phyloP scores from a whole-genome alignment of 1,284 basidiomycete species.

The Irpex lacteus region DNA sequence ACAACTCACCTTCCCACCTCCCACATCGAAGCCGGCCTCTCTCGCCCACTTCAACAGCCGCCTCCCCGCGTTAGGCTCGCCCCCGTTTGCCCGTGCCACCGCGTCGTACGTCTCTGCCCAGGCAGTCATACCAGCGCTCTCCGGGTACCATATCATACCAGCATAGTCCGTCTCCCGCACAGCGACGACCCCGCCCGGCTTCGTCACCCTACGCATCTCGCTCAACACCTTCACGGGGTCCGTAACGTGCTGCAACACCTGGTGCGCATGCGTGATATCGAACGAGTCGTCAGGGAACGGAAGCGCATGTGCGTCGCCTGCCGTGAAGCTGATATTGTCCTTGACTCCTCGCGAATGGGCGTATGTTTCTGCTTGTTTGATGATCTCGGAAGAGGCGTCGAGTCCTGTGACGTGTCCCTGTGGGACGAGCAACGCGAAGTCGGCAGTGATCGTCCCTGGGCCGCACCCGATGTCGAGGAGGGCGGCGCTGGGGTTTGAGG shows the following conservation, averaged over 20 bases:
- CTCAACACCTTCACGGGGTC: constrained; percentile 37
- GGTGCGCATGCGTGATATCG: constrained; percentile 45
- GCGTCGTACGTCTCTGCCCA: constrained; percentile 24
- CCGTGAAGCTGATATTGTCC: constrained; percentile 31
- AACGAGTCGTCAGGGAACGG: constrained; percentile 35
- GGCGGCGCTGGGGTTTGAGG: constrained; percentile 32
- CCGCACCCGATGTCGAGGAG: constrained; percentile 47
- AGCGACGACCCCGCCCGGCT: constrained; percentile 41
- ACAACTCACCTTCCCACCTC: constrained; percentile 20
- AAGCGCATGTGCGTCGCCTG: constrained; percentile 32
- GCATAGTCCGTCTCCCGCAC: constrained; percentile 34
- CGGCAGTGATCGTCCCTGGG: constrained; percentile 42
- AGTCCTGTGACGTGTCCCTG: constrained; percentile 40
- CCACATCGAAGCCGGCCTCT: constrained; percentile 27
- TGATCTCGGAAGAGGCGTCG: constrained; percentile 30
- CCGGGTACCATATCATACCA: constrained; percentile 31
- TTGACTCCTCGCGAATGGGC: constrained; percentile 26
- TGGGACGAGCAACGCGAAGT: constrained; percentile 40
- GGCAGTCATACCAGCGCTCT: constrained; percentile 24
- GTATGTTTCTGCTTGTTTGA: constrained; percentile 28
- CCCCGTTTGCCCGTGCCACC: constrained; percentile 27
- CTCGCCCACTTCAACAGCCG: constrained; percentile 29
- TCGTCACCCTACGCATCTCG: constrained; percentile 43
- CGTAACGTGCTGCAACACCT: constrained; percentile 41
- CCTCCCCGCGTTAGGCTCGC: constrained; percentile 30